Percentiles rank a stretch among this genome's conserved stretches.
Evolutionary conservation across 805 yeast species (phyloP).

Genomic region (Ogataea nakhonphanomensis): DNA sequence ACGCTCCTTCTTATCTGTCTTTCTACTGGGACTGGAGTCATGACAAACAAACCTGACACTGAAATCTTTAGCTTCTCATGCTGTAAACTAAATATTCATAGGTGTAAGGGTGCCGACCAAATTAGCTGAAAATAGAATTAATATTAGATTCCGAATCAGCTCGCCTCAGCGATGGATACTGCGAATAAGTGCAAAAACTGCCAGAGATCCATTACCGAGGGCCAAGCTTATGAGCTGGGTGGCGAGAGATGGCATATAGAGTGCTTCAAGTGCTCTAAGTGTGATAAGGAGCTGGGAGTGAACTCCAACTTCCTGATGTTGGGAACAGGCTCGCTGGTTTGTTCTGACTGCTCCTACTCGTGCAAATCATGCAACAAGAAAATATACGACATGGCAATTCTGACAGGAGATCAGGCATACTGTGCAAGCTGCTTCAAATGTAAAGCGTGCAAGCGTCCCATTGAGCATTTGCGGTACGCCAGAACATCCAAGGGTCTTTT

Average conservation of each 20-base stretch:
- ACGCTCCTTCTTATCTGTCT: slow-evolving; percentile 18
- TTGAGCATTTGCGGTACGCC: slow-evolving; percentile 87
- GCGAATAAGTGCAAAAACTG: slow-evolving; percentile 36
- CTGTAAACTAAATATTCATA: no score
- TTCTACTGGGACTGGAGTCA: slow-evolving; percentile 30
- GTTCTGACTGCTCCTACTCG: slow-evolving; percentile 88
- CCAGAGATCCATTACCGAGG: slow-evolving; percentile 64
- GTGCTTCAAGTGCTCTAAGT: slow-evolving; percentile 88
- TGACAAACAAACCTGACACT: background rate
- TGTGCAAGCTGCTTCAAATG: slow-evolving; percentile 89
- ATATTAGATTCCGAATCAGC: slow-evolving; percentile 2
- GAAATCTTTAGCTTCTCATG: background rate
- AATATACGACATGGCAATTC: slow-evolving; percentile 88
- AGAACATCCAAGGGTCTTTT: slow-evolving; percentile 89
- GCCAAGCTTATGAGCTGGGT: slow-evolving; percentile 93
- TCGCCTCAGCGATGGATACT: slow-evolving; percentile 12
- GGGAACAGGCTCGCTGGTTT: slow-evolving; percentile 88
- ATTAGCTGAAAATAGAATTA: slow-evolving; percentile 1
- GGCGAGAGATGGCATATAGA: slow-evolving; percentile 94
- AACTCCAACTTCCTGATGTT: slow-evolving; percentile 86
- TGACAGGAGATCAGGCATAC: slow-evolving; percentile 93
- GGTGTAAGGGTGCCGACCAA: no score
- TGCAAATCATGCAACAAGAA: slow-evolving; percentile 83
- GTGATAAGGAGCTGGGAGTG: slow-evolving; percentile 74
- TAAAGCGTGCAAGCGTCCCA: slow-evolving; percentile 78